phyloP scores from a whole-genome alignment of 169 alveolate genomes.

The Cryptosporidium meleagridis region DNA sequence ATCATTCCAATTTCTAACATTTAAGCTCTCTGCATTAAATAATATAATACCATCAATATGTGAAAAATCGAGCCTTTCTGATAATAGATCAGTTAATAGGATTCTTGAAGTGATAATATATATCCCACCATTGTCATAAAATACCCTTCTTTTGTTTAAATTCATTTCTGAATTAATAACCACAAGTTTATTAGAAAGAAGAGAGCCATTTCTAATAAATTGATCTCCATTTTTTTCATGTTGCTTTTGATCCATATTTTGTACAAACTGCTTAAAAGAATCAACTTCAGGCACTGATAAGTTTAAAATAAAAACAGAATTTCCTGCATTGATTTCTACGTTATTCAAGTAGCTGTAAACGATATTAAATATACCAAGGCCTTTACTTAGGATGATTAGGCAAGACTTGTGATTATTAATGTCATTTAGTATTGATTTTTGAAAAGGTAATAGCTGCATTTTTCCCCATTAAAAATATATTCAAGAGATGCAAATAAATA shows the following conservation, averaged over 20 bases:
- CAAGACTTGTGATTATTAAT: constrained; percentile 20
- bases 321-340: background rate
- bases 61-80: constrained; percentile 70
- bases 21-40: constrained; percentile 75
- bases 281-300: constrained; percentile 14
- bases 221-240: background rate
- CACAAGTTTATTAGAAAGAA: constrained; percentile 13
- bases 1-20: constrained; percentile 73
- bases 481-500: no score
- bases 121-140: constrained; percentile 76
- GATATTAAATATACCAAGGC: constrained; percentile 35
- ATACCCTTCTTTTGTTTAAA: background rate
- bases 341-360: constrained; percentile 4
- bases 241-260: constrained; percentile 11
- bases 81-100: constrained; percentile 74
- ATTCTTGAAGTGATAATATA: constrained; percentile 73
- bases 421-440: constrained; percentile 44
- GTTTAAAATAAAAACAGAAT: constrained; percentile 21
- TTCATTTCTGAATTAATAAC: constrained; percentile 27
- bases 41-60: constrained; percentile 73
- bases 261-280: background rate
- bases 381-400: constrained; percentile 48
- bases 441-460: constrained; percentile 43
- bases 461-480: background rate
- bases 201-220: background rate